Conservation (phyloP, 148 eudicot genomes). For the Cornus controversa region DNA sequence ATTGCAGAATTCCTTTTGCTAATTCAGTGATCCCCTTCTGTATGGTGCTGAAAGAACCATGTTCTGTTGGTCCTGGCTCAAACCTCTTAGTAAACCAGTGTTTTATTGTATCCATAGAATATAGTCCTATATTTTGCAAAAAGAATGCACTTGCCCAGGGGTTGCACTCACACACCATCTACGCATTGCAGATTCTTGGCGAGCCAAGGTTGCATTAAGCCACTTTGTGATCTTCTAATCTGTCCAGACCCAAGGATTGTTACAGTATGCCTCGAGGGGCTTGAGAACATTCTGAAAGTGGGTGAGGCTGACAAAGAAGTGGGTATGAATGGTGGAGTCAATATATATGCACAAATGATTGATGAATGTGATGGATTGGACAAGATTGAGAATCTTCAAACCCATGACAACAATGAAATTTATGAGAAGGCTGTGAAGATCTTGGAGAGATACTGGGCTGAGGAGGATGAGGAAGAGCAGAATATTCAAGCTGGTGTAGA, state of each 20-base stretch:
- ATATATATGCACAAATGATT: constrained; percentile 15
- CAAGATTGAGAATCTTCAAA: constrained; percentile 27
- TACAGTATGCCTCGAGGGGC: constrained; percentile 21
- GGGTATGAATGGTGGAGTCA: constrained; percentile 12
- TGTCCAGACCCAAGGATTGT: constrained; percentile 23
- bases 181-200: constrained; percentile 15
- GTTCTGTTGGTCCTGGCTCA: no score
- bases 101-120: no score
- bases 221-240: constrained; percentile 20
- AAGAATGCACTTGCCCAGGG: not conserved
- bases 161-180: not conserved
- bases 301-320: constrained; percentile 19
- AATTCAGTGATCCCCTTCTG: not conserved
- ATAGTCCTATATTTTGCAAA: not conserved
- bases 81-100: not conserved
- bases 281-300: constrained; percentile 22
- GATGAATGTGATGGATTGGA: constrained; percentile 30
- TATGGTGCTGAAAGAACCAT: no score
- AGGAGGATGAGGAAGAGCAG: constrained; percentile 27
- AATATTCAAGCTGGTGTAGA: constrained; percentile 5
- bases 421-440: constrained; percentile 31
- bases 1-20: not conserved
- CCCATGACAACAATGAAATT: constrained; percentile 28
- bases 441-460: constrained; percentile 26
- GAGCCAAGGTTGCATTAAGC: constrained; percentile 18